A percentile compares a stretch with the other conserved stretches of the same genome.
Evolutionary conservation across 768 basidiomycete genomes (phyloP).

Genomic region (Mrakia frigida): DNA sequence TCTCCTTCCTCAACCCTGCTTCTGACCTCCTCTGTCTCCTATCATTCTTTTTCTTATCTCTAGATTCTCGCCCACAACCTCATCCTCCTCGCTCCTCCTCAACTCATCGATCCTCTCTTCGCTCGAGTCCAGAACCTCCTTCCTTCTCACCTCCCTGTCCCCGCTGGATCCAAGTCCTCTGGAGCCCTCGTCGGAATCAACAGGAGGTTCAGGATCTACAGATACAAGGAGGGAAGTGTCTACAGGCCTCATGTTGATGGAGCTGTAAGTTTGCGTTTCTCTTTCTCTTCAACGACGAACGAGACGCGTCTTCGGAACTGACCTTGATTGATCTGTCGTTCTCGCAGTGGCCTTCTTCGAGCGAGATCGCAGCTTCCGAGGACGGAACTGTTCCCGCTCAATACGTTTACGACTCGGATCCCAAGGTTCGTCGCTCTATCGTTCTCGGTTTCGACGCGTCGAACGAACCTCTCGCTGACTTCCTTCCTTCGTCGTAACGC

Average conservation of each 20-base stretch:
- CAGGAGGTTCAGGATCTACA: conserved; percentile 29
- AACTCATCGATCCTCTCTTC: conserved; percentile 24
- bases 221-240: conserved; percentile 25
- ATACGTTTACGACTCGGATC: conserved; percentile 32
- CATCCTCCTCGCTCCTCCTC: conserved; percentile 29
- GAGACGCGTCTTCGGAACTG: neutral
- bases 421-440: neutral
- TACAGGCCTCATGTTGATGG: conserved; percentile 33
- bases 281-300: neutral
- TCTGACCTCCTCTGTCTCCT: neutral
- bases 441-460: neutral
- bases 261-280: neutral
- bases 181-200: conserved; percentile 30
- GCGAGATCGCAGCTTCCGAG: conserved; percentile 17
- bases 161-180: conserved; percentile 12
- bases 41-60: no score
- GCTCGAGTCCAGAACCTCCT: conserved; percentile 21
- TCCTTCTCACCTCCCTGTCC: conserved; percentile 20
- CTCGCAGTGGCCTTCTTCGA: conserved; percentile 26
- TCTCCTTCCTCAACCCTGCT: no score
- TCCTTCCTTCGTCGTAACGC: neutral
- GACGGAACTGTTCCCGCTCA: conserved; percentile 18
- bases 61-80: conserved; percentile 33
- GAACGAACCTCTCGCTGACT: neutral
- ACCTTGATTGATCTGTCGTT: neutral